Evolutionary conservation across 2,329 filamentous ascomycete genomes (phyloP), one percentile per base, ranked within the genome.

Genomic region (Paraconiothyrium sp.): DNA sequence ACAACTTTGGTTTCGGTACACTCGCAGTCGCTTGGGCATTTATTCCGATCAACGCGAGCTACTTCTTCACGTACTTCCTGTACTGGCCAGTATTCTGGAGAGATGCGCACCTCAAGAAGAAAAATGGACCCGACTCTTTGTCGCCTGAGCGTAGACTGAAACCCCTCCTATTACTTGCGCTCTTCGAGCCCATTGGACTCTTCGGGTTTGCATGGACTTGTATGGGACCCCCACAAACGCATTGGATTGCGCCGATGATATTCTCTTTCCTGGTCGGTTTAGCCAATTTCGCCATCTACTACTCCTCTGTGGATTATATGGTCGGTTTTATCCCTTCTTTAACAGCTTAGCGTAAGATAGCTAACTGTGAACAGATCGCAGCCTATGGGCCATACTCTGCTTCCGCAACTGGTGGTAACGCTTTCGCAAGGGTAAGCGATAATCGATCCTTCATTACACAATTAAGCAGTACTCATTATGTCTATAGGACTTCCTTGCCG

Each of bases 291-390:
- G 80, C 85, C 43, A 91, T 91, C 62, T 91, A 92, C 79, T 91
- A 91, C 87, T 88, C 89, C 0, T 92, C 90, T 0, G 90, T 92
- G 62, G 89, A 92, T 75, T 92, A 92, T 79, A 92, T 92, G 87
- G 49, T 52, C 11, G 20, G 34, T 24, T n/a, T 24, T 8, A 32
- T 5, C 13, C 13, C n/a, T 13, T 22, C 14, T 39, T 6, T 11
- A n/a, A 37, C 1, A 24, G 13, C 4, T 24, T 39, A 35, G 34
- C 34, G 11, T 3, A 24, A 1, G 2, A 9, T 4, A 11, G 32
- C 49, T 52, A 39, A 52, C 24, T 22, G 10, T 13, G 1, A 8
- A 24, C 20, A 52, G 49, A 85, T 92, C n/a, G 88, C 87, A 49
- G 88, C 89, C 0, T 90, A 92, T 68, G 90, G 90, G 0, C 87